phyloP scores from a whole-genome alignment of 2,329 filamentous ascomycete species.

The Cladosporium colombiae region DNA sequence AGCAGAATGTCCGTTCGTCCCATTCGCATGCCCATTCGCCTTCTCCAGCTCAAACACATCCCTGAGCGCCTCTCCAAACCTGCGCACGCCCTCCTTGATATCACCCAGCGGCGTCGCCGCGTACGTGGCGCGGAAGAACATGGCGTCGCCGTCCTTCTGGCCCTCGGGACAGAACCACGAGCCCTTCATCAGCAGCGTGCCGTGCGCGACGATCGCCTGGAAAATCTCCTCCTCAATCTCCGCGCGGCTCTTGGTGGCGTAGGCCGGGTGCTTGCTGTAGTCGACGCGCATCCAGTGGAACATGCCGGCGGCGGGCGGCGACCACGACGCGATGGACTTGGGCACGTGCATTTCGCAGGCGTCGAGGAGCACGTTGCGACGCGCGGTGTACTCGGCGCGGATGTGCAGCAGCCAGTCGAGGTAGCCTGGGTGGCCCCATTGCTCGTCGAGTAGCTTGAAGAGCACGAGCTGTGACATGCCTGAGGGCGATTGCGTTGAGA shows the following conservation, averaged over 20 bases:
- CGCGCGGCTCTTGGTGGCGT: conserved; percentile 54
- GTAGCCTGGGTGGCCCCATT: conserved; percentile 91
- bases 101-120: conserved; percentile 67
- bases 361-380: conserved; percentile 73
- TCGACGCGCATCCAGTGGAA: conserved; percentile 82
- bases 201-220: conserved; percentile 69
- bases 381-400: conserved; percentile 75
- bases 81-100: conserved; percentile 52
- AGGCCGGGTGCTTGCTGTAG: conserved; percentile 65
- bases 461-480: conserved; percentile 82
- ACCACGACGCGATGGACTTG: conserved; percentile 73
- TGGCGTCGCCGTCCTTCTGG: conserved; percentile 56
- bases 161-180: conserved; percentile 88
- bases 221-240: conserved; percentile 86
- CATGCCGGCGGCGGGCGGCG: conserved; percentile 83
- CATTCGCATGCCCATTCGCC: conserved; percentile 15
- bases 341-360: conserved; percentile 81
- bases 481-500: conserved; percentile 79
- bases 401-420: conserved; percentile 85
- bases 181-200: conserved; percentile 79
- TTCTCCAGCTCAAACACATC: conserved; percentile 56
- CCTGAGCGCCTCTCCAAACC: conserved; percentile 75
- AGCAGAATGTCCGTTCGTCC: conserved; percentile 18
- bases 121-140: conserved; percentile 91
- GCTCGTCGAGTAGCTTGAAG: conserved; percentile 87